Base-by-base conservation (phyloP, 2,329 filamentous ascomycete species). In the Arthrobotrys conoides region DNA sequence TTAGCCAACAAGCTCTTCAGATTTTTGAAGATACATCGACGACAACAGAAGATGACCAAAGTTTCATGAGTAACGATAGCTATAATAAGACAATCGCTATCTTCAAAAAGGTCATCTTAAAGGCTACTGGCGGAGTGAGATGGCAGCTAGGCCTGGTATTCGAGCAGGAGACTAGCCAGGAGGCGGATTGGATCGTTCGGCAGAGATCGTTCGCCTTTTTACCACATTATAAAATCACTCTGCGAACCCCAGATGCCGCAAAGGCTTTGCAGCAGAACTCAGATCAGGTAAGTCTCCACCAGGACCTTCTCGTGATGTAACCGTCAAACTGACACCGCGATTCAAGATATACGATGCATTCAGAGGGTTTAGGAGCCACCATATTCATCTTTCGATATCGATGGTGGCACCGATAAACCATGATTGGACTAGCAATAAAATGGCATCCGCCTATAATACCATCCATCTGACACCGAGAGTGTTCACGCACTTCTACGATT, bases 31-130 rank as follows among this genome's bases (percentile, higher is more conserved):
- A 84, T 1, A 65, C 76, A 71, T 83, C 57, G 84, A 84, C 66
- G 82, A 82, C 33, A 86, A 83, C 86, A 66, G 88, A 86, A 38
- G 87, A 90, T 67, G 86, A 88, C 57, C 89, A 90, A 65, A 91
- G 88, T 81, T 86, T 90, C 36, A 86, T 88, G 1, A 89, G 88
- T 64, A 89, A 89, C 14, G 91, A 90, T 76, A 90, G 88, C 81
- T 87, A 88, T 82, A 70, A 70, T 48, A 92, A 90, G 81, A 89
- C 91, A 41, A 90, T 91, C 1, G 92, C 94, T n/a, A 88, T 91
- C 0, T 99, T 99, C 87, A 97, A 97, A 85, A 99, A 99, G 85
- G 96, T 98, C 2, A 90, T 97, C 65, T 98, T 99, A 95, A 99
- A 99, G 85, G 88, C 99, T 12, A 98, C 96, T 2, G 96, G 96